Conservation (phyloP, 352 stramenopile species). For the Albugo candida region DNA sequence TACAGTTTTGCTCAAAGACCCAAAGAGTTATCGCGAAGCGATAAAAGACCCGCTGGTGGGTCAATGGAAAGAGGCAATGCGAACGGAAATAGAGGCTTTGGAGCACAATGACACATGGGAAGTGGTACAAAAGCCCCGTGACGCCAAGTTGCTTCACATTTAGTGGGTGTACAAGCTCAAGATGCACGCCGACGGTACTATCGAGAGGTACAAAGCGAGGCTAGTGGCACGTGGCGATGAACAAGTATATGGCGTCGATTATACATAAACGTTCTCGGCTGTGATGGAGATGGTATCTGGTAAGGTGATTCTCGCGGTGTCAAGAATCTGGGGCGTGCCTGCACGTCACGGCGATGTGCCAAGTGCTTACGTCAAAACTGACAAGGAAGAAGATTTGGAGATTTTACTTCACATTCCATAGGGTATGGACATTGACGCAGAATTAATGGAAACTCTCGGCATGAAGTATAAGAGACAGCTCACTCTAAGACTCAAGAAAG, state of each 20-base stretch:
- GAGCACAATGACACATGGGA: neutral
- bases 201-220: neutral
- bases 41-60: neutral
- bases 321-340: neutral
- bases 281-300: neutral
- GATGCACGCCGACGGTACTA: neutral
- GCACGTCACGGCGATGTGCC: neutral
- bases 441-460: neutral
- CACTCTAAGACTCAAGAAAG: constrained; percentile 2
- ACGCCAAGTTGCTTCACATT: neutral
- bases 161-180: neutral
- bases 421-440: neutral
- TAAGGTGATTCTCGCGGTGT: neutral
- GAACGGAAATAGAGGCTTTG: neutral
- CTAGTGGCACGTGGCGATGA: neutral
- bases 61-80: neutral
- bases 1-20: neutral
- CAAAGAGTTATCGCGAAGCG: neutral
- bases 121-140: neutral
- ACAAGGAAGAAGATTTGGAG: too few relatives aligned
- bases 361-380: constrained; percentile 1
- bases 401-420: constrained; percentile 4
- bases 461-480: neutral
- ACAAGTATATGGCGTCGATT: neutral
- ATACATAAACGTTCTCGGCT: neutral